Percentiles rank a stretch among this genome's conserved stretches.
Evolutionary conservation across 2,329 filamentous ascomycete genomes (phyloP).

Genomic region (Talaromyces marneffei): DNA sequence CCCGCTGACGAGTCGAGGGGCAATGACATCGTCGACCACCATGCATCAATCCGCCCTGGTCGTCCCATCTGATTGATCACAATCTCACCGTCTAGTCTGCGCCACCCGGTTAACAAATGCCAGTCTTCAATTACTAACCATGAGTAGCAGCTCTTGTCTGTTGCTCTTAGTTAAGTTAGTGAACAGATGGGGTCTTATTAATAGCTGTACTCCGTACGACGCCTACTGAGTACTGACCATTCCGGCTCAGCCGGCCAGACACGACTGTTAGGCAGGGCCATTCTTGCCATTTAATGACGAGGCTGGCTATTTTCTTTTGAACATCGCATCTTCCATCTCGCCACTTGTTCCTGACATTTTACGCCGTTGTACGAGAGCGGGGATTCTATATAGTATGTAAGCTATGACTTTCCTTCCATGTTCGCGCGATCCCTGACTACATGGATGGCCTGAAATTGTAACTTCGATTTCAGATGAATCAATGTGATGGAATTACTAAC

Average conservation of each 20-base stretch:
- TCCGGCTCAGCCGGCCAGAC: slow-evolving; percentile 8
- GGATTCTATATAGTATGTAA: neutral
- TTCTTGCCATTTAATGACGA: neutral
- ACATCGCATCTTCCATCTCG: neutral
- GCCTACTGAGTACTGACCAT: slow-evolving; percentile 1
- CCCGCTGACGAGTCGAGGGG: slow-evolving; percentile 1
- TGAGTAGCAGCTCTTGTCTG: neutral
- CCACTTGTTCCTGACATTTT: neutral
- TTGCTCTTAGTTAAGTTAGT: neutral
- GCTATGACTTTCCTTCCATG: neutral
- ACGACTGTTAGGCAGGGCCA: neutral
- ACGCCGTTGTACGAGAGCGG: neutral
- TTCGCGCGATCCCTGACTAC: neutral
- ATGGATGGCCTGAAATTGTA: neutral
- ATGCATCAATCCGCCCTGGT: neutral
- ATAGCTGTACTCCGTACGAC: neutral
- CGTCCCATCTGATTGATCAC: slow-evolving; percentile 6
- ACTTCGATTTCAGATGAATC: neutral
- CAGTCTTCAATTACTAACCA: neutral
- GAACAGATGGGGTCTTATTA: neutral
- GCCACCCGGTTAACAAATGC: slow-evolving; percentile 7
- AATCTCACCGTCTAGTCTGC: neutral
- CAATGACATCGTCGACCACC: slow-evolving; percentile 10
- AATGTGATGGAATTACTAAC: neutral
- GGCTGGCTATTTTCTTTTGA: neutral